phyloP scores from a whole-genome alignment of 2,329 filamentous ascomycete species.

The Bipolaris oryzae region DNA sequence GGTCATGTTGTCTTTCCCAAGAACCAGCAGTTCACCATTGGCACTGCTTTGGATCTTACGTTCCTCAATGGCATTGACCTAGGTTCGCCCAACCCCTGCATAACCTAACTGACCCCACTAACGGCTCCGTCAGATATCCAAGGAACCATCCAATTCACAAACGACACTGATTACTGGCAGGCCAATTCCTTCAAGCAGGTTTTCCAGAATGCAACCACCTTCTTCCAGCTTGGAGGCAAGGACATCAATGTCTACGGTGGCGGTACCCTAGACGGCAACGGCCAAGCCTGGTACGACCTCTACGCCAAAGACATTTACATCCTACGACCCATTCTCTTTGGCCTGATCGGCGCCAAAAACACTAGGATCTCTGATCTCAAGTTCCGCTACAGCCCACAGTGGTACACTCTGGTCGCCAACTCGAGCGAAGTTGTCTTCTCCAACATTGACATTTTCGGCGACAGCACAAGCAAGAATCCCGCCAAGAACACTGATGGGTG shows the following conservation, averaged over 20 bases:
- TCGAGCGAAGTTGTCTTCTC: slow-evolving; percentile 68
- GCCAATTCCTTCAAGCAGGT: slow-evolving; percentile 66
- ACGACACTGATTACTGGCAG: slow-evolving; percentile 73
- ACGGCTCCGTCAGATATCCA: slow-evolving; percentile 56
- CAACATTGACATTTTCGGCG: slow-evolving; percentile 65
- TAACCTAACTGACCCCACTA: neutral
- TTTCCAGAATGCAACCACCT: slow-evolving; percentile 71
- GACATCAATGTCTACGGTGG: slow-evolving; percentile 73
- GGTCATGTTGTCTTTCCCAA: slow-evolving; percentile 65
- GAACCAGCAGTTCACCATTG: slow-evolving; percentile 65
- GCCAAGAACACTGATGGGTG: slow-evolving; percentile 69
- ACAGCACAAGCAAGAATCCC: slow-evolving; percentile 57
- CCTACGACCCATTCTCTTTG: slow-evolving; percentile 64
- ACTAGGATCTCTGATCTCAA: slow-evolving; percentile 65
- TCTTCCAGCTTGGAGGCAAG: slow-evolving; percentile 69
- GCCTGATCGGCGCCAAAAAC: slow-evolving; percentile 62
- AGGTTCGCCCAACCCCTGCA: slow-evolving; percentile 42
- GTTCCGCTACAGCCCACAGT: slow-evolving; percentile 65
- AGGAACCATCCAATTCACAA: slow-evolving; percentile 66
- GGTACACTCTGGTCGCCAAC: slow-evolving; percentile 71
- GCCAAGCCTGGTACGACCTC: slow-evolving; percentile 68
- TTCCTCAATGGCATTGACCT: slow-evolving; percentile 69
- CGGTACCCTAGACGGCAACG: slow-evolving; percentile 67
- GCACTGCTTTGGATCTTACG: slow-evolving; percentile 68
- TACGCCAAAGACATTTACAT: slow-evolving; percentile 64